Conservation (phyloP, 441 rosid species). For the Gossypium aridum region DNA sequence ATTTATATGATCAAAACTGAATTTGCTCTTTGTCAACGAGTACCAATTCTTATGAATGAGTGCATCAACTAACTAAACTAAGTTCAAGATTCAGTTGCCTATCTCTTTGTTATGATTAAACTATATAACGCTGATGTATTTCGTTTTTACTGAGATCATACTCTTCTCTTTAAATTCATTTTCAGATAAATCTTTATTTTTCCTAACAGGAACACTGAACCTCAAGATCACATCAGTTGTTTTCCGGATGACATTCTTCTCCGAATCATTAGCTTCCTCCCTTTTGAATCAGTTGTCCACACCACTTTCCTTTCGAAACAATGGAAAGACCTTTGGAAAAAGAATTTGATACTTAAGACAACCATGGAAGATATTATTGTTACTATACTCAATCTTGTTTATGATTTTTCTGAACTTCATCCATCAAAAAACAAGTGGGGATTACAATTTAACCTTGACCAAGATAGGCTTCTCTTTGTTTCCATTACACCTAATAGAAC, state of each 20-base stretch:
- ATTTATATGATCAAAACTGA: background rate
- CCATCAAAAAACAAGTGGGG: background rate
- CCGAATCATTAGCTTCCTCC: background rate
- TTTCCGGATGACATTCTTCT: background rate
- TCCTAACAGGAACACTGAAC: background rate
- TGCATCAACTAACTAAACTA: too few relatives aligned
- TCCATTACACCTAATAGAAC: background rate
- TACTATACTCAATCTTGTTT: background rate
- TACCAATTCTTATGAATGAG: background rate
- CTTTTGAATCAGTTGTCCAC: background rate
- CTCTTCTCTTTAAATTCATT: background rate
- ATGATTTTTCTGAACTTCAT: background rate
- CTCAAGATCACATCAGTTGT: background rate
- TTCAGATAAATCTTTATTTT: background rate
- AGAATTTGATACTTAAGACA: background rate
- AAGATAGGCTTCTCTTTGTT: background rate
- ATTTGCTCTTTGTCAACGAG: background rate
- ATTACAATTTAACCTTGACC: background rate
- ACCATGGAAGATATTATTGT: background rate
- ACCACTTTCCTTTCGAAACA: background rate
- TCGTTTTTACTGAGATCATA: too few relatives aligned
- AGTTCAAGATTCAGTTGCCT: too few relatives aligned
- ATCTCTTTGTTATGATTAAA: too few relatives aligned
- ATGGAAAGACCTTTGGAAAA: slow-evolving; percentile 1
- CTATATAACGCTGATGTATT: too few relatives aligned